These are phyloP conservation scores for Tolypocladium pustulatum DNA, from an alignment of 2,329 filamentous ascomycete genomes.

Conservation along the genomic window DNA sequence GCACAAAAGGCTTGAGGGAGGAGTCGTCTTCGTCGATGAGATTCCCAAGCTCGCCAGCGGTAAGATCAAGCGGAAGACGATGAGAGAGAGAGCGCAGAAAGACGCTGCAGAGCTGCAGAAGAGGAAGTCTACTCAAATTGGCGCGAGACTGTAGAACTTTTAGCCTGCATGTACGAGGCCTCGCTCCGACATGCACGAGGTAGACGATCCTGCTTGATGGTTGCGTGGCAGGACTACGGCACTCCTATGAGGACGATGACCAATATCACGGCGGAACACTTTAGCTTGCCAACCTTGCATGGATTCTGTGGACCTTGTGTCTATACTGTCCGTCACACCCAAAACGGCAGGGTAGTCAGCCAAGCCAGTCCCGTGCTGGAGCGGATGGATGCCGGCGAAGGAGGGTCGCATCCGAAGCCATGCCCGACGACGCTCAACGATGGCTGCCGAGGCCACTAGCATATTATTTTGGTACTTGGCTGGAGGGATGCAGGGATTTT, in stretches of 20 bases:
- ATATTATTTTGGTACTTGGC: not conserved
- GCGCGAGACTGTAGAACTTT: not conserved
- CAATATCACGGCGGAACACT: not conserved
- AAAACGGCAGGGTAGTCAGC: not conserved
- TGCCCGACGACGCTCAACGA: not conserved
- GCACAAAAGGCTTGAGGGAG: slow-evolving; percentile 40
- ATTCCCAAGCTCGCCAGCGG: slow-evolving; percentile 47
- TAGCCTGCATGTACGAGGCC: not conserved
- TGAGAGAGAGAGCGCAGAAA: not conserved
- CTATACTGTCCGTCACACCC: not conserved
- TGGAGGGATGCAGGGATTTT: not conserved
- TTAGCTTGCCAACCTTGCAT: not conserved
- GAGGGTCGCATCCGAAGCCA: not conserved
- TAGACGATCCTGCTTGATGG: not conserved
- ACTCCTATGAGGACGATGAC: not conserved
- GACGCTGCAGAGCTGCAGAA: not conserved
- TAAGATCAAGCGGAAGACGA: slow-evolving; percentile 43
- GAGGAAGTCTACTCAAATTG: not conserved
- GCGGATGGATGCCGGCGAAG: not conserved
- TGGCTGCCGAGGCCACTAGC: not conserved
- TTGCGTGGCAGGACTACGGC: not conserved
- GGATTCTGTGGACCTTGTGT: too few relatives aligned
- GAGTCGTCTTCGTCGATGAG: slow-evolving; percentile 43
- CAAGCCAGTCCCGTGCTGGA: not conserved
- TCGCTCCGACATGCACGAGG: not conserved